phyloP scores from a whole-genome alignment of 2,329 filamentous ascomycete species.

The Davidsoniella australis region DNA sequence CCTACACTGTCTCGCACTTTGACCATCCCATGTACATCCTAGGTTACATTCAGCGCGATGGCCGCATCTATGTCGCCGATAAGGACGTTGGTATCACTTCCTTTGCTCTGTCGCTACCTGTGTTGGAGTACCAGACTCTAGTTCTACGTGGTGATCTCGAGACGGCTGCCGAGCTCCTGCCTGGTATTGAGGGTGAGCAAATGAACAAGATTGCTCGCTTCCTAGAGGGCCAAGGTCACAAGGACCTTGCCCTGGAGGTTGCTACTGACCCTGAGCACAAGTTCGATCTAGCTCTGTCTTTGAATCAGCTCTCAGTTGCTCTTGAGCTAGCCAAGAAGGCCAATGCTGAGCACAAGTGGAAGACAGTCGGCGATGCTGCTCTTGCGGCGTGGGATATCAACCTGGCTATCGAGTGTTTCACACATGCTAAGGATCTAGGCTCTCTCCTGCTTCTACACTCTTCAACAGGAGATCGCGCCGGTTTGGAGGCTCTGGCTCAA shows the following conservation, averaged over 20 bases:
- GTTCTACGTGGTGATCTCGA: slow-evolving; percentile 91
- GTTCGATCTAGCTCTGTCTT: slow-evolving; percentile 73
- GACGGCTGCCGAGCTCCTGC: slow-evolving; percentile 67
- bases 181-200: slow-evolving; percentile 74
- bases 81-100: slow-evolving; percentile 89
- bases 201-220: slow-evolving; percentile 97
- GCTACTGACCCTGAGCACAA: slow-evolving; percentile 92
- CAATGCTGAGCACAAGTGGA: slow-evolving; percentile 94
- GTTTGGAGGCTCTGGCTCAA: slow-evolving; percentile 52
- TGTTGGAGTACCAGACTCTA: slow-evolving; percentile 92
- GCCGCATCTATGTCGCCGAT: slow-evolving; percentile 85
- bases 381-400: slow-evolving; percentile 71
- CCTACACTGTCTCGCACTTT: slow-evolving; percentile 93
- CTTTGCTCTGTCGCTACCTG: slow-evolving; percentile 75
- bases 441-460: slow-evolving; percentile 79
- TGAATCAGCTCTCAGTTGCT: slow-evolving; percentile 73
- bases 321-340: slow-evolving; percentile 68
- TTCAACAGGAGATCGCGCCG: slow-evolving; percentile 62
- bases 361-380: slow-evolving; percentile 85
- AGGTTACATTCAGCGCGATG: slow-evolving; percentile 88
- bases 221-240: slow-evolving; percentile 91
- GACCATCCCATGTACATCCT: slow-evolving; percentile 90
- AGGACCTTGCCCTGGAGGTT: slow-evolving; percentile 85
- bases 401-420: slow-evolving; percentile 85
- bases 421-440: slow-evolving; percentile 75